Conservation (phyloP, 352 stramenopile genomes). For the Globisporangium cylindrosporum region DNA sequence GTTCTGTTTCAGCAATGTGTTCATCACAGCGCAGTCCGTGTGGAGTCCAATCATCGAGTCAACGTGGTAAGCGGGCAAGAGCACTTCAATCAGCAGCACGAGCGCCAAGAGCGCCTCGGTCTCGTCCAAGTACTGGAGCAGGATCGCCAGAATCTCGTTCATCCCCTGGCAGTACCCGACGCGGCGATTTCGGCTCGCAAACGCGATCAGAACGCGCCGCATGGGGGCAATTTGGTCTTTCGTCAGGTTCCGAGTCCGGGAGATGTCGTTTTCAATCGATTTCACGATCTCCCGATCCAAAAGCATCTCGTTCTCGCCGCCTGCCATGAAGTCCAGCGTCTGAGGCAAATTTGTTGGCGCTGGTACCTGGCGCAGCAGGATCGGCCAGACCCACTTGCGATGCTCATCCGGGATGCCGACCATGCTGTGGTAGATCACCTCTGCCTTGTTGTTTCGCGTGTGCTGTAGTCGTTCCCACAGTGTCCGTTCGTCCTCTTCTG, state of each 20-base stretch:
- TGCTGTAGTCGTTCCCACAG: slow-evolving; percentile 46
- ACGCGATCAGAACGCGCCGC: slow-evolving; percentile 65
- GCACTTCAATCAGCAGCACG: slow-evolving; percentile 67
- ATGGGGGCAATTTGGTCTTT: slow-evolving; percentile 55
- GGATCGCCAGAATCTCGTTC: slow-evolving; percentile 77
- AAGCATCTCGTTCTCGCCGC: slow-evolving; percentile 40
- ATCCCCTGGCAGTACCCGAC: slow-evolving; percentile 86
- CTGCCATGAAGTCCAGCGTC: slow-evolving; percentile 16
- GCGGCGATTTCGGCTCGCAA: slow-evolving; percentile 68
- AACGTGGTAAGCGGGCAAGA: slow-evolving; percentile 77
- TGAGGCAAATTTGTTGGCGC: slow-evolving; percentile 33
- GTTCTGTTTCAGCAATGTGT: slow-evolving; percentile 76
- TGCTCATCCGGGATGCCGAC: slow-evolving; percentile 62
- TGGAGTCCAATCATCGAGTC: slow-evolving; percentile 85
- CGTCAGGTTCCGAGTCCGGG: slow-evolving; percentile 56
- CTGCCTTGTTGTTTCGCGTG: slow-evolving; percentile 21
- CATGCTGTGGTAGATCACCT: slow-evolving; percentile 45
- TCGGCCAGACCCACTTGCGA: slow-evolving; percentile 67
- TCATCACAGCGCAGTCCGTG: slow-evolving; percentile 80
- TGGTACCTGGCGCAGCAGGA: slow-evolving; percentile 52
- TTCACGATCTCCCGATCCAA: slow-evolving; percentile 70
- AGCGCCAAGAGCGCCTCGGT: slow-evolving; percentile 55
- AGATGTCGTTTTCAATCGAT: slow-evolving; percentile 83
- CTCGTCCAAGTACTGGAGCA: slow-evolving; percentile 72
- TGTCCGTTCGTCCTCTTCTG: slow-evolving; percentile 24